Evolutionary conservation across 208 protist genomes (phyloP).

Genomic region (Acanthamoeba triangularis): DNA sequence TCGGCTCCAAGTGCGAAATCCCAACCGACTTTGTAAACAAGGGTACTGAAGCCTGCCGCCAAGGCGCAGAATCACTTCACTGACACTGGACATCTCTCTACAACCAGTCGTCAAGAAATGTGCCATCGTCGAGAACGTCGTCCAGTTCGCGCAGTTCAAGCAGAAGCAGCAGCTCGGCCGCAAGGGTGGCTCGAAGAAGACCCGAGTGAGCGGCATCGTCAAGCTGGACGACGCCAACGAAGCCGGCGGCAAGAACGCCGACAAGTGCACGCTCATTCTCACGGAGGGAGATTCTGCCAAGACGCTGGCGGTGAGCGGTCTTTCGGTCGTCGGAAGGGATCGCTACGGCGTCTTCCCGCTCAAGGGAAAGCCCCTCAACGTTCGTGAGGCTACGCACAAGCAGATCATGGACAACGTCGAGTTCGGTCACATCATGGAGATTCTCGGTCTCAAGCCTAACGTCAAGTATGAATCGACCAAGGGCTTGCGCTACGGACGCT

Average conservation of each 20-base stretch:
- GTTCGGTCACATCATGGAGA: slow-evolving; percentile 94
- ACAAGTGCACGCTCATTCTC: slow-evolving; percentile 99
- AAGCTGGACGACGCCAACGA: slow-evolving; percentile 99
- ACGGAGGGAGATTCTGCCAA: slow-evolving; percentile 99
- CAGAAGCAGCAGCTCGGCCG: slow-evolving; percentile 94
- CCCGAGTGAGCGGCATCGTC: slow-evolving; percentile 96
- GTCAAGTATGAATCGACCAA: slow-evolving; percentile 91
- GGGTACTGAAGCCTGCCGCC: slow-evolving; percentile 34
- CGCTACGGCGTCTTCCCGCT: slow-evolving; percentile 99
- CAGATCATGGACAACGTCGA: slow-evolving; percentile 98
- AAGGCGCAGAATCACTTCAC: neutral
- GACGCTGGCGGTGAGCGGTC: slow-evolving; percentile 95
- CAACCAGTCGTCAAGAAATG: slow-evolving; percentile 44
- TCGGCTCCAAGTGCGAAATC: slow-evolving; percentile 98
- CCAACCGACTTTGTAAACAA: slow-evolving; percentile 97
- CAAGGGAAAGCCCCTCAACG: slow-evolving; percentile 99
- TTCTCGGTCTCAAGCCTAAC: slow-evolving; percentile 94
- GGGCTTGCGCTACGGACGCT: slow-evolving; percentile 98
- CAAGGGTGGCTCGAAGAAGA: slow-evolving; percentile 91
- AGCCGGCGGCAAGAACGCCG: slow-evolving; percentile 96
- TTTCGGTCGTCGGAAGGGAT: slow-evolving; percentile 99
- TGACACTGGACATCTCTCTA: neutral
- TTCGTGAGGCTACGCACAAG: slow-evolving; percentile 97
- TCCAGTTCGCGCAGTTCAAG: slow-evolving; percentile 98
- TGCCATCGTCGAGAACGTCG: slow-evolving; percentile 96